Evolutionary conservation across 768 basidiomycete species (phyloP).

Genomic region (Suillus occidentalis): DNA sequence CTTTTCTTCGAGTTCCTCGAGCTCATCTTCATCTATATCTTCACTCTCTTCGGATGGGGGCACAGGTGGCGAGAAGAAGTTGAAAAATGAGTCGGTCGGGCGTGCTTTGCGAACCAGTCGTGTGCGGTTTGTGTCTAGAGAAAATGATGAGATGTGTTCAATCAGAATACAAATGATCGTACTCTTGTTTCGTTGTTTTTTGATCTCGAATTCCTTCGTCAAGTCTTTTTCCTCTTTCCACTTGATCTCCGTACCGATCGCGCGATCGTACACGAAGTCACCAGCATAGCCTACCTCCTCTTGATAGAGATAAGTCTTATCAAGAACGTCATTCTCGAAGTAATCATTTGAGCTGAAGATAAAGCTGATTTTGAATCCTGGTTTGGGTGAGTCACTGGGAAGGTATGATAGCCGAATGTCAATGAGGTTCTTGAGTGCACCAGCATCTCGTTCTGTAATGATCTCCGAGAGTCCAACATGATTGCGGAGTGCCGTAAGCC

Average conservation of each 20-base stretch:
- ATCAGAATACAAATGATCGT: constrained; percentile 11
- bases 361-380: constrained; percentile 93
- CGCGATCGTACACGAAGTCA: constrained; percentile 95
- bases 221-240: constrained; percentile 99
- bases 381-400: constrained; percentile 57
- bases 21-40: constrained; percentile 79
- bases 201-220: constrained; percentile 96
- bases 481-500: constrained; percentile 95
- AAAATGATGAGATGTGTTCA: constrained; percentile 4
- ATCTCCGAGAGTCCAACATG: constrained; percentile 83
- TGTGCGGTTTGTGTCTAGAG: constrained; percentile 77
- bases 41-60: constrained; percentile 68
- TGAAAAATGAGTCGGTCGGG: constrained; percentile 96
- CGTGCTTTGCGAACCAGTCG: constrained; percentile 83
- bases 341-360: constrained; percentile 79
- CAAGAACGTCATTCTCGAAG: constrained; percentile 81
- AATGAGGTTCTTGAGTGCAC: constrained; percentile 76
- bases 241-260: constrained; percentile 87
- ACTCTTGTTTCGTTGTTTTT: constrained; percentile 99
- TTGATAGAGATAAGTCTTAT: constrained; percentile 94
- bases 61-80: constrained; percentile 88
- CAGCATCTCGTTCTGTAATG: constrained; percentile 91
- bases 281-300: constrained; percentile 93
- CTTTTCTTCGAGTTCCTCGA: constrained; percentile 89
- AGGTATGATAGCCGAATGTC: constrained; percentile 85